Conservation (phyloP, 2,329 filamentous ascomycete genomes). For the Pseudocercospora fuligena region DNA sequence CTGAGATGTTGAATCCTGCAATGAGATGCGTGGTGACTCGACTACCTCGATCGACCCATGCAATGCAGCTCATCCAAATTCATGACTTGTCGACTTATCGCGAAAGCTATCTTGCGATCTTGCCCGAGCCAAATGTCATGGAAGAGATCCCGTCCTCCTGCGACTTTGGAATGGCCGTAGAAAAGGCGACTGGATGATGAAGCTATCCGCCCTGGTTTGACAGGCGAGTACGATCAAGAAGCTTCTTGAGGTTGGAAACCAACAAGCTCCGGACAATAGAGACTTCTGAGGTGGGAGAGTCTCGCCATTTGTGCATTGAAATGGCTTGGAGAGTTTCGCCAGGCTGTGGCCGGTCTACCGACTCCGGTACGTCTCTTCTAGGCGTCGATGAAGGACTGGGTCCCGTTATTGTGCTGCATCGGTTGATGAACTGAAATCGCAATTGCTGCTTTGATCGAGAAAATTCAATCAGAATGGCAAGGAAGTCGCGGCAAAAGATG, state of each 20-base stretch:
- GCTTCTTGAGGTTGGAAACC: not conserved
- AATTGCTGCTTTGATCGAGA: not conserved
- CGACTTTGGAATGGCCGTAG: not conserved
- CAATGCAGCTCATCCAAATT: not conserved
- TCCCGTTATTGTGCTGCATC: not conserved
- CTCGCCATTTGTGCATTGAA: not conserved
- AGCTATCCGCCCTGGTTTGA: not conserved
- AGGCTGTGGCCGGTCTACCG: no score
- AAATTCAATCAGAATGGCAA: not conserved
- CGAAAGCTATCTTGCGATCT: not conserved
- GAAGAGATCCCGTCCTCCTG: not conserved
- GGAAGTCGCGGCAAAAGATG: conserved; percentile 9
- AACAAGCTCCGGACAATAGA: not conserved
- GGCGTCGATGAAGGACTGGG: not conserved
- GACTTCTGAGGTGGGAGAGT: not conserved
- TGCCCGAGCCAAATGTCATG: not conserved
- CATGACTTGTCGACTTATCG: not conserved
- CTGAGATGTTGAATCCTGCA: not conserved
- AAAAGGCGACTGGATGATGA: not conserved
- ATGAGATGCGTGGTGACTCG: not conserved
- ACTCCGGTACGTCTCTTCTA: no score
- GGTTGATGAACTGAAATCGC: not conserved
- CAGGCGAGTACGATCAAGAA: not conserved
- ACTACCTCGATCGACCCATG: not conserved
- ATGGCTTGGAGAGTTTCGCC: not conserved